Percentiles rank a stretch among this genome's conserved stretches.
These are phyloP conservation scores for Nemophila menziesii DNA, from an alignment of 257 asterid genomes.

Conservation along the genomic window DNA sequence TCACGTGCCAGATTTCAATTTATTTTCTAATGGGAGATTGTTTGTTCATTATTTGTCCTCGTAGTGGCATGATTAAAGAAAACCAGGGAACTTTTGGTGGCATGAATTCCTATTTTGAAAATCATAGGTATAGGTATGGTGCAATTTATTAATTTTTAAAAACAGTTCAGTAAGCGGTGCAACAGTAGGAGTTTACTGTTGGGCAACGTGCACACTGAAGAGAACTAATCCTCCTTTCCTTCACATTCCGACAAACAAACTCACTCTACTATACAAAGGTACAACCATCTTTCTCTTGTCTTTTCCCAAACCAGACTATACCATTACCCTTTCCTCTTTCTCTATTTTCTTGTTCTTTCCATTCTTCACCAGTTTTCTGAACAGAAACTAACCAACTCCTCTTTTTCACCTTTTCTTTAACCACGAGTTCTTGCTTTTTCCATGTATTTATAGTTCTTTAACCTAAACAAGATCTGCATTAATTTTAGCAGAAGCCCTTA, in stretches of 20 bases:
- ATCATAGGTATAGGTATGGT: too few relatives aligned
- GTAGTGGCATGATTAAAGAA: too few relatives aligned
- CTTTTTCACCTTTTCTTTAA: constrained; percentile 10
- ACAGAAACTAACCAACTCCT: constrained; percentile 8
- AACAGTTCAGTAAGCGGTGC: constrained; percentile 2
- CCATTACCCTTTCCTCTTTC: background rate
- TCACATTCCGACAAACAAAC: too few relatives aligned
- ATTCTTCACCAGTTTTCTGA: constrained; percentile 8
- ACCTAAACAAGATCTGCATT: background rate
- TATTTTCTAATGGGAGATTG: too few relatives aligned
- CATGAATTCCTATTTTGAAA: too few relatives aligned
- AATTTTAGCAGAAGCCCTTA: background rate
- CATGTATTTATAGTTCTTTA: too few relatives aligned
- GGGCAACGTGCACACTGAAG: constrained; percentile 13
- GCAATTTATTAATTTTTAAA: too few relatives aligned
- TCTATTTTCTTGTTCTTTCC: background rate
- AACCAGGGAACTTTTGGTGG: too few relatives aligned
- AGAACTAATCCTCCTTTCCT: background rate
- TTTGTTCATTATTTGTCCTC: too few relatives aligned
- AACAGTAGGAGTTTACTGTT: constrained; percentile 11
- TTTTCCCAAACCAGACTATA: background rate
- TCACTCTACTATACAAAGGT: background rate
- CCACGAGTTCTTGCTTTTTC: too few relatives aligned
- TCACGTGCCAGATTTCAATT: too few relatives aligned
- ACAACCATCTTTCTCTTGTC: constrained; percentile 2